Evolutionary conservation across 148 eudicot species (phyloP).

Genomic region (Rhododendron vialii): DNA sequence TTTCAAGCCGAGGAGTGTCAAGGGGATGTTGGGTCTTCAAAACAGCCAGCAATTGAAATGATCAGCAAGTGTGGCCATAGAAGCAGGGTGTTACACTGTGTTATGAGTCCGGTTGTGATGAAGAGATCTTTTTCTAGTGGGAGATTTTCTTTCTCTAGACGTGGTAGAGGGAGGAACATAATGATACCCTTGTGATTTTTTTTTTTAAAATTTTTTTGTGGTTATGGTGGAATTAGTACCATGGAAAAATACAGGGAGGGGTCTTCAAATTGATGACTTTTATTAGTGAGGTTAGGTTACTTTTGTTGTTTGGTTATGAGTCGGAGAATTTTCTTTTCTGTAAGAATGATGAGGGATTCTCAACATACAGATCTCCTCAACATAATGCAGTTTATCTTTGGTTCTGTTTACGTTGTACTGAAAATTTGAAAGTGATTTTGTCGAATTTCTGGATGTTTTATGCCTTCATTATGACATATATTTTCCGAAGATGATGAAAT

Average conservation of each 20-base stretch:
- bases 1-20: conserved; percentile 9
- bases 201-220: background rate
- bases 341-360: conserved; percentile 4
- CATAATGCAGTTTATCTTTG: background rate
- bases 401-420: background rate
- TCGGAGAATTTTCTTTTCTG: background rate
- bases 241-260: background rate
- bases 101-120: conserved; percentile 28
- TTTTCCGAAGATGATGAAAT: background rate
- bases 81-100: conserved; percentile 23
- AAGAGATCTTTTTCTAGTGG: conserved; percentile 70
- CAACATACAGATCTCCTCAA: background rate
- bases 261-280: background rate
- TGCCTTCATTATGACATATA: background rate
- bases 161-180: conserved; percentile 31
- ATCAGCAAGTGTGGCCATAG: conserved; percentile 20
- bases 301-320: background rate
- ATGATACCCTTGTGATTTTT: conserved; percentile 32
- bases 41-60: conserved; percentile 16
- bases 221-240: background rate
- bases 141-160: conserved; percentile 35
- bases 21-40: conserved; percentile 25
- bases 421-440: background rate
- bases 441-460: background rate
- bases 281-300: background rate